Evolutionary conservation across 73 alveolate species (phyloP), one percentile per base, ranked within the genome.

Genomic region (Paramecium pentaurelia): DNA sequence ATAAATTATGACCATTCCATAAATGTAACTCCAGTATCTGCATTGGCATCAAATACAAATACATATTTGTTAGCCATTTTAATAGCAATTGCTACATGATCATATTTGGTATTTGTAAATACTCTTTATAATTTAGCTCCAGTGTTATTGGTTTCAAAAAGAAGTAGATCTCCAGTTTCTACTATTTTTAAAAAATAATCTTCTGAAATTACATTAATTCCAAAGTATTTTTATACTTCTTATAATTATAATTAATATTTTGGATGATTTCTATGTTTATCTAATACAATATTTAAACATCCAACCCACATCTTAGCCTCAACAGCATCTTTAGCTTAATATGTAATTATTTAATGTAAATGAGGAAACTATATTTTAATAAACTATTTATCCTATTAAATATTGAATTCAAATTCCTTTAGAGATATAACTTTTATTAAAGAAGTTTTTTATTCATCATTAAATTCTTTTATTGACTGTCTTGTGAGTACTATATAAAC

Each of bases 41-140:
- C 87, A 25, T 92, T 92, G 6, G 94, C 47, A 54, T 92, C 95
- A 38, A 92, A 64, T 8, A 92, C 30, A 25, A 37, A 84, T 58
- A 92, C 27, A 27, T 58, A 38, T 42, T 60, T 77, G 12, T 86
- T 86, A 22, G 60, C 70, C 44, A 54, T 36, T 27, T 86, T 92
- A 14, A 92, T 37, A 27, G 90, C 60, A 60, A 92, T 37, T 8
- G 92, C 95, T 0, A 92, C 95, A 92, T 92, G 95, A 64, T 92
- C 95, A 58, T 86, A 92, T 86, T 45, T 28, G 32, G 93, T 36
- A 20, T 22, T 27, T 38, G 94, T 86, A 77, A 92, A 20, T n/a
- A 42, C 34, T 83, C 95, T 83, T 28, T 86, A 84, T 8, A 92
- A n/a, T 42, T 44, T 86, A 18, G 93, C 93, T 20, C 93, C 86